phyloP scores from a whole-genome alignment of 306 rosid species.

The Acacia acuminata region DNA sequence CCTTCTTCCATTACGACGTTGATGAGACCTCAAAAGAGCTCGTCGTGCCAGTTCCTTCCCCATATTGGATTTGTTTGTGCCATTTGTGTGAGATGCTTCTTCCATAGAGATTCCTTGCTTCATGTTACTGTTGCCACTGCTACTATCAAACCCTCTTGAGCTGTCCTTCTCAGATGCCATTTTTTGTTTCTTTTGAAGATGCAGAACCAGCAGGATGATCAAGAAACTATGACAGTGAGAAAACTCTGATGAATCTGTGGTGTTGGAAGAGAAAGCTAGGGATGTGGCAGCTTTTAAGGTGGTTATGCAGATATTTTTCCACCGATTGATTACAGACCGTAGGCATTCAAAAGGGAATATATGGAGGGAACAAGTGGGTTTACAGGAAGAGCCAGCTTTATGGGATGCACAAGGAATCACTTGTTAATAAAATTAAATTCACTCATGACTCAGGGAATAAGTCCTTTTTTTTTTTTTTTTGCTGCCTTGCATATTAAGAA shows the following conservation, averaged over 20 bases:
- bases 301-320: slow-evolving; percentile 20
- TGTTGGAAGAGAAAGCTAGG: slow-evolving; percentile 16
- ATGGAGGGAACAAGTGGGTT: slow-evolving; percentile 46
- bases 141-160: slow-evolving; percentile 33
- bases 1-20: slow-evolving; percentile 43
- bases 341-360: slow-evolving; percentile 36
- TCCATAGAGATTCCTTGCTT: slow-evolving; percentile 45
- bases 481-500: slow-evolving; percentile 43
- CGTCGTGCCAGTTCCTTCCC: slow-evolving; percentile 69
- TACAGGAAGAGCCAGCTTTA: slow-evolving; percentile 36
- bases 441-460: slow-evolving; percentile 53
- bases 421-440: slow-evolving; percentile 11
- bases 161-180: slow-evolving; percentile 62
- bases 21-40: slow-evolving; percentile 62
- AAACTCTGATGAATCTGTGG: slow-evolving; percentile 24
- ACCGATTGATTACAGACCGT: slow-evolving; percentile 15
- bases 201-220: neutral
- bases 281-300: slow-evolving; percentile 30
- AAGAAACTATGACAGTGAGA: slow-evolving; percentile 22
- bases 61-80: slow-evolving; percentile 33
- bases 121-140: slow-evolving; percentile 39
- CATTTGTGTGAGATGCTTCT: slow-evolving; percentile 38
- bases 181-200: neutral
- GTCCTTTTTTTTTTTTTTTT: neutral
- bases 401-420: slow-evolving; percentile 54